Percentiles rank a stretch among this genome's conserved stretches.
phyloP scores from a whole-genome alignment of 164 flowering plant species.

The Vitis amurensis region DNA sequence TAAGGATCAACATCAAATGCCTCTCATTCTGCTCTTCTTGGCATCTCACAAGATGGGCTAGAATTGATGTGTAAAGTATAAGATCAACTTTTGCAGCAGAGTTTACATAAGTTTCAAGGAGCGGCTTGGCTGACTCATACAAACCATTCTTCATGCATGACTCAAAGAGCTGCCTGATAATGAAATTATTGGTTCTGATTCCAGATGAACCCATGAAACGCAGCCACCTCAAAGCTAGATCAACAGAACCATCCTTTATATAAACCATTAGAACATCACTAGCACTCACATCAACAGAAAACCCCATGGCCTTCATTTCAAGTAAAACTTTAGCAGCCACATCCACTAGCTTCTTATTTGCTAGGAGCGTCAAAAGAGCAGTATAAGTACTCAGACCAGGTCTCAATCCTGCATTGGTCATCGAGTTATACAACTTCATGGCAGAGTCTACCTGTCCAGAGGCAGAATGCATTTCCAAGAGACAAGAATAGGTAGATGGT shows the following conservation, averaged over 20 bases:
- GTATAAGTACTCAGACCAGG: conserved; percentile 88
- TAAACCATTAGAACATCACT: conserved; percentile 95
- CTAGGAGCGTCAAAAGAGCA: conserved; percentile 73
- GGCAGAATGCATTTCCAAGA: conserved; percentile 90
- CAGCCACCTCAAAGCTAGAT: conserved; percentile 92
- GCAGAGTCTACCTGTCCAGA: conserved; percentile 89
- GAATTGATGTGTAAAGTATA: conserved; percentile 85
- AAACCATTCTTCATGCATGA: conserved; percentile 91
- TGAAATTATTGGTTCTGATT: conserved; percentile 85
- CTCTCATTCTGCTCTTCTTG: conserved; percentile 88
- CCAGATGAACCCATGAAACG: conserved; percentile 96
- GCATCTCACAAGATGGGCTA: conserved; percentile 90
- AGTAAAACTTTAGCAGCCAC: conserved; percentile 94
- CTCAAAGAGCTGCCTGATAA: conserved; percentile 88
- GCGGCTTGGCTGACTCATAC: conserved; percentile 92
- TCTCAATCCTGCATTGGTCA: conserved; percentile 89
- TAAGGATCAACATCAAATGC: conserved; percentile 84
- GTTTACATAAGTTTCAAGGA: conserved; percentile 78
- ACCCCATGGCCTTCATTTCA: conserved; percentile 95
- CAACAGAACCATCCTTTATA: conserved; percentile 89
- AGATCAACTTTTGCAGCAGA: conserved; percentile 92
- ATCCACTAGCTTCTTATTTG: conserved; percentile 92
- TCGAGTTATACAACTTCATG: conserved; percentile 90
- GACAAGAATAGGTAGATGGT: conserved; percentile 87
- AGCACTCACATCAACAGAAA: conserved; percentile 86